Evolutionary conservation across 108 stramenopile genomes (phyloP).

Genomic region (Cyclotella sp.): DNA sequence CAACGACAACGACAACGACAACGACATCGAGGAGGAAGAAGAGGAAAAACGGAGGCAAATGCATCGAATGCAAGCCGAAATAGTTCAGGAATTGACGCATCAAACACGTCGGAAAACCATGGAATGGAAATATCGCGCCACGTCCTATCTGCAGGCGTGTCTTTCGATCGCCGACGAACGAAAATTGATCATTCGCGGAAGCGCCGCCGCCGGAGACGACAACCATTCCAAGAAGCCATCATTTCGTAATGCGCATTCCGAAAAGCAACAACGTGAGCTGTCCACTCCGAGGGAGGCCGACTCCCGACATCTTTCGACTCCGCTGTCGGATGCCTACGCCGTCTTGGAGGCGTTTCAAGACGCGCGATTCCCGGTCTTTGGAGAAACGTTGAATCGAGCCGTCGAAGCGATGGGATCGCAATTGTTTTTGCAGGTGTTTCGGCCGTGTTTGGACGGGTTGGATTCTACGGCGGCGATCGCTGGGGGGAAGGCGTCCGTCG

Average conservation of each 20-base stretch:
- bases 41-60: not conserved
- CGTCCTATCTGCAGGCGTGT: conserved; percentile 24
- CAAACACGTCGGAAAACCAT: conserved; percentile 31
- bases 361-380: conserved; percentile 31
- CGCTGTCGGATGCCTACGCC: conserved; percentile 41
- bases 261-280: not conserved
- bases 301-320: no score
- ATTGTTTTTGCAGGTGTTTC: conserved; percentile 11
- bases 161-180: conserved; percentile 9
- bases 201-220: conserved; percentile 1
- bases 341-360: conserved; percentile 33
- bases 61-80: conserved; percentile 19
- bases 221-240: not conserved
- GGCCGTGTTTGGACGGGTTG: conserved; percentile 25
- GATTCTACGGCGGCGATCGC: not conserved
- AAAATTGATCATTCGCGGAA: conserved; percentile 23
- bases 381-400: conserved; percentile 41
- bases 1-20: not conserved
- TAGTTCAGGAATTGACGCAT: conserved; percentile 31
- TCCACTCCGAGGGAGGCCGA: not conserved
- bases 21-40: not conserved
- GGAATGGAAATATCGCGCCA: conserved; percentile 44
- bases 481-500: not conserved
- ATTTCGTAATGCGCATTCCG: no score
- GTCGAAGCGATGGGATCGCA: conserved; percentile 23